Percentiles rank a stretch among this genome's conserved stretches.
phyloP scores from a whole-genome alignment of 805 yeast species.

The Yarrowia sp. region DNA sequence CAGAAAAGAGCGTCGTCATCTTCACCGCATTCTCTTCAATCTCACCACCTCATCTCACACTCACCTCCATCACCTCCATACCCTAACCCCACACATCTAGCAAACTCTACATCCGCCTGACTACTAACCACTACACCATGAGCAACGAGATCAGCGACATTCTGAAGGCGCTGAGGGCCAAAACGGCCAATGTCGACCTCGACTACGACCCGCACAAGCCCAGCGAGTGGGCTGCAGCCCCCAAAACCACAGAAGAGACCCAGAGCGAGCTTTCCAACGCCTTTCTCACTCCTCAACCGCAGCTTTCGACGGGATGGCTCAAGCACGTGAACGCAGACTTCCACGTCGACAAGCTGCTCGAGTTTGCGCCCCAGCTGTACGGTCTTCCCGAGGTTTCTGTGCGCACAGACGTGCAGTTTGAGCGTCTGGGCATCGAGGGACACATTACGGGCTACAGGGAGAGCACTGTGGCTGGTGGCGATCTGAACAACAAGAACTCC shows the following conservation, averaged over 20 bases:
- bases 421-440: conserved; percentile 75
- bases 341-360: conserved; percentile 23
- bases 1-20: too few relatives aligned
- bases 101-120: not conserved
- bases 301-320: conserved; percentile 1
- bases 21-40: too few relatives aligned
- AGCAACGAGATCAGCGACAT: not conserved
- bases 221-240: not conserved
- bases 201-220: not conserved
- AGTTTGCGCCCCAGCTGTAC: not conserved
- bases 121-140: not conserved
- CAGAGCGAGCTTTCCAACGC: not conserved
- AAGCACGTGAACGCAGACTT: conserved; percentile 1
- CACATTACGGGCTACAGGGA: conserved; percentile 59
- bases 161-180: not conserved
- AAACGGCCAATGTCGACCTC: not conserved
- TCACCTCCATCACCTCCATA: not conserved
- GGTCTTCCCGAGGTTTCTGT: conserved; percentile 2
- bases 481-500: conserved; percentile 56
- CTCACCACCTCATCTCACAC: not conserved
- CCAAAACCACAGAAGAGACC: not conserved
- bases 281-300: conserved; percentile 13
- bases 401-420: conserved; percentile 45
- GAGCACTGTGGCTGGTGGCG: conserved; percentile 42
- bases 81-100: not conserved